These are phyloP conservation scores for Filosporella fistucella DNA, from an alignment of 495 filamentous ascomycete genomes.

Conservation along the genomic window DNA sequence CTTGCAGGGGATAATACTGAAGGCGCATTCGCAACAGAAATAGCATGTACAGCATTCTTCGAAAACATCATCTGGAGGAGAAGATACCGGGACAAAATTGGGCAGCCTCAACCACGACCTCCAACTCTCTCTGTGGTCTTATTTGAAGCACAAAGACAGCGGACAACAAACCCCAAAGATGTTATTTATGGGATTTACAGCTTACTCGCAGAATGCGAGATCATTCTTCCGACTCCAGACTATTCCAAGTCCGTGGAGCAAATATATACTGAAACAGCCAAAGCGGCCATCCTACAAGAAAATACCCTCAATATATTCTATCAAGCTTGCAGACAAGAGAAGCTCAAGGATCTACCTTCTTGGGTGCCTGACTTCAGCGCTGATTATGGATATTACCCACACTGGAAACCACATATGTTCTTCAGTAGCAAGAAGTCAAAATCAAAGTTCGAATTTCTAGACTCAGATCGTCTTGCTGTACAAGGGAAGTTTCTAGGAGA, in stretches of 20 bases:
- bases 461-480: not conserved
- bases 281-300: not conserved
- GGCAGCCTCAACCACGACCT: too few relatives aligned
- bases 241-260: not conserved
- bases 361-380: not conserved
- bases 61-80: too few relatives aligned
- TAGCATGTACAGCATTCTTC: too few relatives aligned
- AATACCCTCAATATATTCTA: not conserved
- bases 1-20: too few relatives aligned
- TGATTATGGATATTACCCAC: not conserved
- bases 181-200: not conserved
- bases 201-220: not conserved
- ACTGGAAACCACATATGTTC: not conserved
- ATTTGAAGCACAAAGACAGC: not conserved
- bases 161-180: not conserved
- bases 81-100: too few relatives aligned
- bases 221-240: not conserved
- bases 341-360: not conserved
- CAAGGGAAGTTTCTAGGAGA: not conserved
- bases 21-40: too few relatives aligned
- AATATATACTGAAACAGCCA: not conserved
- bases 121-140: too few relatives aligned
- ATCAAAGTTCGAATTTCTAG: not conserved
- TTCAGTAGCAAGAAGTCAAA: not conserved
- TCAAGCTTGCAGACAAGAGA: not conserved